Base-by-base conservation (phyloP, 345 rosid species). In the Sapria himalayana region DNA sequence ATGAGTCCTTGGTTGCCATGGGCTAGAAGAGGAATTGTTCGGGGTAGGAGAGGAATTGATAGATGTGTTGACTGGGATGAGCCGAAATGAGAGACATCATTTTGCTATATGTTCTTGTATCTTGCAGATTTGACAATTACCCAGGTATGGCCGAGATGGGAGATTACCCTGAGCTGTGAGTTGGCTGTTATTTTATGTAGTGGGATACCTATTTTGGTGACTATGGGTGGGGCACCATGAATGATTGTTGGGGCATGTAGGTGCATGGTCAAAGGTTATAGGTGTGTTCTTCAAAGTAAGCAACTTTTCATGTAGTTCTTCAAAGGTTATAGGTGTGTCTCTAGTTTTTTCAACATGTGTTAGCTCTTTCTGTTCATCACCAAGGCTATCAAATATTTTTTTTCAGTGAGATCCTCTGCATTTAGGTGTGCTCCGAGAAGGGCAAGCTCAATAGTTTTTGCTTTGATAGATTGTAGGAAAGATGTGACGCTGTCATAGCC, bases 341-440 rank as follows among this genome's bases (percentile, higher is more conserved):
- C 19, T 7, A 1, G 37, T 40, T 1, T 38, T 15, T 0, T 29
- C 12, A 0, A 23, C 50, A 42, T 29, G 20, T 20, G 18, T 21
- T 5, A 43, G 9, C 29, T 25, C 27, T 1, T 25, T 22, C 15
- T 24, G 44, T 1, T 56, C 46, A 5, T 56, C 39, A 0, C 10
- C 25, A 0, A 49, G 41, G 0, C 40, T 37, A 5, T 39, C 55
- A 1, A 59, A 18, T 0, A 41, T 33, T 1, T 45, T n/a, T n/a
- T 37, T 0, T 45, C 9, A 0, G 17, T 23, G 12, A 52, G 33
- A 5, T 51, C 49, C 3, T 35, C 17, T 1, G n/a, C 16, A 15
- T 59, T 34, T 2, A 43, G 3, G 6, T 29, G 52, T 3, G 35
- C 13, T 1, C 35, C 35, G 4, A 52, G 22, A 0, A 53, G 8